A percentile compares a stretch with the other conserved stretches of the same genome.
These are phyloP conservation scores for Closterium sp. DNA, from an alignment of 139 green algal species.

Conservation along the genomic window DNA sequence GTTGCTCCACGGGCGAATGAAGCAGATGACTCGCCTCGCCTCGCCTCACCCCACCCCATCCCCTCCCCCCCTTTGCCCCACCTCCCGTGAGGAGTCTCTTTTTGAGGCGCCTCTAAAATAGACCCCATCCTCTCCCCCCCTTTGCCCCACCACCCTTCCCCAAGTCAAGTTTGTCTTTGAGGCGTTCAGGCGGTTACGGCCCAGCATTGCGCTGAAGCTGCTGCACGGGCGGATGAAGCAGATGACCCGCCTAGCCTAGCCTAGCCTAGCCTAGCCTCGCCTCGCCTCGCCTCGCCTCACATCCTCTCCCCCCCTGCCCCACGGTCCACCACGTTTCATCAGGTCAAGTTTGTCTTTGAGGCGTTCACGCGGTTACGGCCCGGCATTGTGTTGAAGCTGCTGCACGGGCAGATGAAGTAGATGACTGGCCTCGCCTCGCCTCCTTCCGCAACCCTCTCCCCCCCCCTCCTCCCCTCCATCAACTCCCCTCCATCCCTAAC, in stretches of 20 bases:
- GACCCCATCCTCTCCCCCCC: too few species aligned
- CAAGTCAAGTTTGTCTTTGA: constrained; percentile 89
- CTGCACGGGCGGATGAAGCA: constrained; percentile 97
- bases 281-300: too few species aligned
- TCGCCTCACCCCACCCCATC: too few species aligned
- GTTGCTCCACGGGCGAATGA: constrained; percentile 91
- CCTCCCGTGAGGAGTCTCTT: too few species aligned
- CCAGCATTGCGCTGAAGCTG: constrained; percentile 78
- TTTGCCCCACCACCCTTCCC: too few species aligned
- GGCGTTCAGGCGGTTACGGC: constrained; percentile 83
- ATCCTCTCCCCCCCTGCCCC: background rate
- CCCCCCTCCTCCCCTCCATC: too few species aligned
- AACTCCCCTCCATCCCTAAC: too few species aligned
- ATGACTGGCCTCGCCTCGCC: constrained; percentile 72
- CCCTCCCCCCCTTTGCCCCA: too few species aligned
- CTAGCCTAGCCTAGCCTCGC: too few species aligned
- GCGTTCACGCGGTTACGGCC: constrained; percentile 87
- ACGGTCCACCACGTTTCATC: background rate
- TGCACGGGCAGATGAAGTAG: constrained; percentile 97
- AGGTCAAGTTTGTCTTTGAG: constrained; percentile 90
- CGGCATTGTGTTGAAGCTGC: constrained; percentile 76
- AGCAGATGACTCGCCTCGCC: constrained; percentile 84
- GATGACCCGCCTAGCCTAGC: constrained; percentile 72
- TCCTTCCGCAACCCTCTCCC: background rate
- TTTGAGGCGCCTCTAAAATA: too few species aligned